phyloP scores from a whole-genome alignment of 108 stramenopile species.

The Aurantiochytrium sp. region DNA sequence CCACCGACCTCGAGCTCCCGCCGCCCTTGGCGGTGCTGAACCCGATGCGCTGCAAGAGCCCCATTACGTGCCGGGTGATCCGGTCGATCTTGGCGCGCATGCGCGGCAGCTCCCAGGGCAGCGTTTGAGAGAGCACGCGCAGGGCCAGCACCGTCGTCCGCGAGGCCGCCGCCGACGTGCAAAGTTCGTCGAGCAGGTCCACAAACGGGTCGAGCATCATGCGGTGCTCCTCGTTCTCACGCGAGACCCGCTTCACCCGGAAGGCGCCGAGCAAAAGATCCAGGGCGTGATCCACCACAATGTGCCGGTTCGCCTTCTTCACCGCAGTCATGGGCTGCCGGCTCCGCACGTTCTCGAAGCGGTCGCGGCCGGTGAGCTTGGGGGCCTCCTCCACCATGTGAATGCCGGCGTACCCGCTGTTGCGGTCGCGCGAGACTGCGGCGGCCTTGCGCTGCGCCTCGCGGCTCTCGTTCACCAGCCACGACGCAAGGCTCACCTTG shows the following conservation, averaged over 20 bases:
- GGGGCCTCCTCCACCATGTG: not conserved
- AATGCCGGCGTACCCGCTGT: not conserved
- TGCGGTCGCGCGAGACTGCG: not conserved
- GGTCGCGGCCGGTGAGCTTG: not conserved
- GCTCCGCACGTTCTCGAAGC: not conserved
- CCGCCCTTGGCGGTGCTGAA: slow-evolving; percentile 7
- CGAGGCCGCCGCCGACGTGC: not conserved
- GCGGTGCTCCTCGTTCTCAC: not conserved
- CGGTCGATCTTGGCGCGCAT: not conserved
- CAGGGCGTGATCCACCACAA: not conserved
- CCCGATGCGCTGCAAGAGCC: slow-evolving; percentile 1
- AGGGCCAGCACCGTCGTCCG: not conserved
- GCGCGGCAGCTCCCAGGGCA: slow-evolving; percentile 17
- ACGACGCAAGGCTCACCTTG: not conserved
- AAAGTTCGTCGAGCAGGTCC: not conserved
- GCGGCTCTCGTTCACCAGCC: slow-evolving; percentile 5
- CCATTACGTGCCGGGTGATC: not conserved
- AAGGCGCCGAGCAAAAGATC: not conserved
- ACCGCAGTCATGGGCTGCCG: not conserved
- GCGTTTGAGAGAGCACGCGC: not conserved
- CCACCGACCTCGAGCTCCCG: not conserved
- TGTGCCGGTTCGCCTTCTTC: slow-evolving; percentile 19
- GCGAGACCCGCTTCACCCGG: not conserved
- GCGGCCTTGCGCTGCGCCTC: not conserved
- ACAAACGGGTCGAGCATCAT: slow-evolving; percentile 8